Evolutionary conservation across 2,329 filamentous ascomycete genomes (phyloP).

Genomic region (Alternaria infectoria): DNA sequence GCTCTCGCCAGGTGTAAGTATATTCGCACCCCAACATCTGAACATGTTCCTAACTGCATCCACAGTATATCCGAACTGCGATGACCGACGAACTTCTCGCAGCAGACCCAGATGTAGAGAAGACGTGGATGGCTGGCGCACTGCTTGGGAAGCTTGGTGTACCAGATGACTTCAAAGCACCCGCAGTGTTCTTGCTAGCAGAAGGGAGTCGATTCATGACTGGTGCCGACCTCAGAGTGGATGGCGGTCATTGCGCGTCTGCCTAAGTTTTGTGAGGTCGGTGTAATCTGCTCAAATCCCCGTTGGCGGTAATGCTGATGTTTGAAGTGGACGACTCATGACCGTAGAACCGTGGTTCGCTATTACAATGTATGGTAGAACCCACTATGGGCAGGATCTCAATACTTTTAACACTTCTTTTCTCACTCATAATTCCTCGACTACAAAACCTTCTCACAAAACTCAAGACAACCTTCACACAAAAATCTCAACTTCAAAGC

Average conservation of each 20-base stretch:
- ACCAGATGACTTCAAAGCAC: slow-evolving; percentile 67
- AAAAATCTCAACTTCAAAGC: not conserved
- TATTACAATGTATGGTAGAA: not conserved
- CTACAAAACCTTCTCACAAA: not conserved
- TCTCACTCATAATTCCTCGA: not conserved
- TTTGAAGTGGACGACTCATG: not conserved
- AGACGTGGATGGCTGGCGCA: slow-evolving; percentile 61
- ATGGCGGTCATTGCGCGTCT: slow-evolving; percentile 69
- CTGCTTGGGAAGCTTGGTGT: slow-evolving; percentile 61
- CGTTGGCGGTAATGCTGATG: not conserved
- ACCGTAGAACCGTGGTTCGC: not conserved
- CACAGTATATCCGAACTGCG: slow-evolving; percentile 42
- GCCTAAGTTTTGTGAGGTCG: slow-evolving; percentile 13
- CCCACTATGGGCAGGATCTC: not conserved
- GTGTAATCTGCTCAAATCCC: not conserved
- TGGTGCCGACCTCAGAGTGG: slow-evolving; percentile 70
- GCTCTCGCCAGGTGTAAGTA: slow-evolving; percentile 32
- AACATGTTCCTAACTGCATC: not conserved
- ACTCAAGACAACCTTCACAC: not conserved
- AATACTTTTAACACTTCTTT: not conserved
- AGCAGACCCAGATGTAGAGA: slow-evolving; percentile 58
- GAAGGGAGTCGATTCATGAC: slow-evolving; percentile 75
- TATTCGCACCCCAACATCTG: not conserved
- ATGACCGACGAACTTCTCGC: slow-evolving; percentile 45
- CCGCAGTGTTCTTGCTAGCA: slow-evolving; percentile 71